Evolutionary conservation across 2,329 filamentous ascomycete genomes (phyloP).

Genomic region (Chaetomiaceae sp.): DNA sequence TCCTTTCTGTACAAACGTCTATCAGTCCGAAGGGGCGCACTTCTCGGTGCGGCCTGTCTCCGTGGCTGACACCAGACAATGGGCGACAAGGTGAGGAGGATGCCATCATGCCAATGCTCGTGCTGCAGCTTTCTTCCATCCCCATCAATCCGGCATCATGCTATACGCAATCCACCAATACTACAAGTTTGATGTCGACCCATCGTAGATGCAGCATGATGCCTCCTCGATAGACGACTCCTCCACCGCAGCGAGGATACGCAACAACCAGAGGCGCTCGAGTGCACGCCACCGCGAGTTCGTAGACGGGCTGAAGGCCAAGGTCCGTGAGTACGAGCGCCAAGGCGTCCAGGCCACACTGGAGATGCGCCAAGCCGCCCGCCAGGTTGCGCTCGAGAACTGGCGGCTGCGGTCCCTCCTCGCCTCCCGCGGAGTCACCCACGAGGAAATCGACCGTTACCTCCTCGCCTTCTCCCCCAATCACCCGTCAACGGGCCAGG

Average conservation of each 20-base stretch:
- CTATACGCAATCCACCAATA: neutral
- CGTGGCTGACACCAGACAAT: no score
- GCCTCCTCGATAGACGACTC: neutral
- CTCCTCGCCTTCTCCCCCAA: neutral
- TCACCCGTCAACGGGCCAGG: no score
- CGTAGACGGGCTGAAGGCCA: slow-evolving; percentile 41
- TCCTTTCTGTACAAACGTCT: no score
- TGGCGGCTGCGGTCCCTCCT: slow-evolving; percentile 37
- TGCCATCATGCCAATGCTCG: no score
- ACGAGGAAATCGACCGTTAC: neutral
- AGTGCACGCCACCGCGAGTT: slow-evolving; percentile 46
- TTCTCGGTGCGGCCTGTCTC: no score
- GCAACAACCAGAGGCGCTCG: slow-evolving; percentile 49
- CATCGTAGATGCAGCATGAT: neutral
- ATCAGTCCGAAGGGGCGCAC: no score
- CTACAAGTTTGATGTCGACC: neutral
- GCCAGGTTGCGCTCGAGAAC: slow-evolving; percentile 45
- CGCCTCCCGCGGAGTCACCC: slow-evolving; percentile 48
- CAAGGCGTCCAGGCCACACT: slow-evolving; percentile 43
- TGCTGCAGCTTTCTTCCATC: no score
- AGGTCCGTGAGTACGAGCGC: slow-evolving; percentile 42
- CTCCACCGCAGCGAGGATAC: slow-evolving; percentile 16
- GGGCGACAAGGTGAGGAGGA: no score
- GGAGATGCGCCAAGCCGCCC: slow-evolving; percentile 49
- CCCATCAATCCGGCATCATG: no score